Evolutionary conservation across 2,329 filamentous ascomycete genomes (phyloP), one percentile per base, ranked within the genome.

Genomic region (Hypoxylon sp.): DNA sequence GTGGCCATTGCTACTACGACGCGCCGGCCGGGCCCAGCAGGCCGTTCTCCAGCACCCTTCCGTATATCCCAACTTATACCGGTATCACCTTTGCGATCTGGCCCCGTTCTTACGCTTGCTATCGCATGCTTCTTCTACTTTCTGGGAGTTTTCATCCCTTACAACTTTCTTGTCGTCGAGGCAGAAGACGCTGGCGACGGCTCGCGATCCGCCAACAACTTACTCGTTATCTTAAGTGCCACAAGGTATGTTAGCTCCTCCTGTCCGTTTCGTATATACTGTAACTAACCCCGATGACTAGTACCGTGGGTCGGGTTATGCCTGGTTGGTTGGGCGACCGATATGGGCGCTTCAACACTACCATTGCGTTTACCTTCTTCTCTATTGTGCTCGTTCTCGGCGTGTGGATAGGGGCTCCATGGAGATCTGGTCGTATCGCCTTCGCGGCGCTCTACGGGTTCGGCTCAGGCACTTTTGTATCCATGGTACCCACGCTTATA

Each of bases 311-410:
- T 6, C 44, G 60, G 6, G 60, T 58, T 4, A 63, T 63, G 60
- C 60, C 60, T 3, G 53, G 60, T 17, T 63, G 60, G 60, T 46
- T 63, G 2, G 60, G 60, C 10, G 60, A 63, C 47, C 59, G 59
- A 2, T 62, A 62, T 13, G 59, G 59, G 1, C 44, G 52, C 33
- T 58, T 63, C 24, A 63, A 63, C 19, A 52, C 46, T 17, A 63
- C 52, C 1, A 63, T 63, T 46, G 60, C 26, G n/a, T 62, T 62
- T 13, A 62, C 37, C 3, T 17, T 54, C 14, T 62, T 62, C 19
- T 62, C 59, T 1, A 19, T 62, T 9, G 3, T 47, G 8, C 59
- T 62, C 8, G 59, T 62, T 19, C 50, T 62, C 19, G 19, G 26
- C 14, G 59, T 62, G 39, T 62, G 59, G 59, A 62, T 62, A 54